Conservation (phyloP, 163 green algal species). For the Chlorella variabilis region DNA sequence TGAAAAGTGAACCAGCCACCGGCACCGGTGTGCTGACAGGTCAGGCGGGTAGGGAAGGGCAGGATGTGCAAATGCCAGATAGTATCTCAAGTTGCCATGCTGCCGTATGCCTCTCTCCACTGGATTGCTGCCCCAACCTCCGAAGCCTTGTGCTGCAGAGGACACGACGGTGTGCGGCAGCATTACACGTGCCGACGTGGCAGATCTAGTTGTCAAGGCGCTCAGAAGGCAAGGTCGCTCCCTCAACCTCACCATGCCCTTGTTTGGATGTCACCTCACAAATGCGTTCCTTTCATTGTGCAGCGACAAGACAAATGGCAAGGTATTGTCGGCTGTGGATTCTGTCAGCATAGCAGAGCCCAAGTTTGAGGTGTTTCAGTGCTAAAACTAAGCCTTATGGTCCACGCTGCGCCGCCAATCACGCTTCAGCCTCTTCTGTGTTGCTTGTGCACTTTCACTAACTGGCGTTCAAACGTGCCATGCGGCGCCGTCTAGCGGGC, state of each 20-base stretch:
- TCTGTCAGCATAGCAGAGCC: slow-evolving; percentile 64
- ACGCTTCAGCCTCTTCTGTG: no score
- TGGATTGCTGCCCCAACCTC: not conserved
- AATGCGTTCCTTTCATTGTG: not conserved
- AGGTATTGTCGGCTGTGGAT: slow-evolving; percentile 82
- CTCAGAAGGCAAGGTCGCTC: slow-evolving; percentile 20
- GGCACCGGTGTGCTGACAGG: slow-evolving; percentile 68
- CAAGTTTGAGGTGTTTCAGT: slow-evolving; percentile 64
- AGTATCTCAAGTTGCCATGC: no score
- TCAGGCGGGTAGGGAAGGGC: no score
- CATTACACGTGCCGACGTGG: slow-evolving; percentile 93
- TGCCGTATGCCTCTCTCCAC: no score
- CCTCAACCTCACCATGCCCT: not conserved
- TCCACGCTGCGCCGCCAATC: not conserved
- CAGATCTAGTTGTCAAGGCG: slow-evolving; percentile 74
- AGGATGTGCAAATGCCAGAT: no score
- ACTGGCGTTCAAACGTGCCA: no score
- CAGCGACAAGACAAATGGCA: slow-evolving; percentile 64
- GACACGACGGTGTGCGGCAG: slow-evolving; percentile 82
- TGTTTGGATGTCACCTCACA: not conserved
- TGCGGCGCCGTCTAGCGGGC: no score
- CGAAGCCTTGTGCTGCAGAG: slow-evolving; percentile 69
- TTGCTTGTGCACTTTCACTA: no score
- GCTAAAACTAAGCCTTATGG: slow-evolving; percentile 40
- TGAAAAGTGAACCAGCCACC: slow-evolving; percentile 87